Base-by-base conservation (phyloP, 495 filamentous ascomycete species). In the Viridothelium virens region DNA sequence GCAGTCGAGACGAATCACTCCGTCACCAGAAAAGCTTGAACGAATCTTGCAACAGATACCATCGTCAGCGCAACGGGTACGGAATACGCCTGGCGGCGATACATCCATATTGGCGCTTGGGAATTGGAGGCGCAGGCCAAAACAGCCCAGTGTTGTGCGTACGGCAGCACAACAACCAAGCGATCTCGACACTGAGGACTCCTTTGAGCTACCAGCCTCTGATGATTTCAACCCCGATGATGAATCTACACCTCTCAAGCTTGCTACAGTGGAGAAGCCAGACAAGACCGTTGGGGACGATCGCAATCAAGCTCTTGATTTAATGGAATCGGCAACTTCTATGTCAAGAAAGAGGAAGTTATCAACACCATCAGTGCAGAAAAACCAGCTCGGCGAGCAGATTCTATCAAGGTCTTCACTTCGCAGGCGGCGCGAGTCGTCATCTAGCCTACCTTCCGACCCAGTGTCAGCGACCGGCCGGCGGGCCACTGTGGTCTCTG, bases 91-190 rank as follows among this genome's bases (percentile, higher is more conserved):
- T 61, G 81, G 79, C 2, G 80, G 81, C 59, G 84, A 87, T 46
- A 85, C 71, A 37, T 85, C 84, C 5, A 74, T 87, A 74, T 70
- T 79, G 38, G 73, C 70, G 16, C 66, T 80, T 25, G 73, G 71
- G 46, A 88, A 87, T 69, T 89, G 89, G 74, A 86, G 83, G 66
- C 78, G 84, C 44, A 78, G 87, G 66, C 79, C 86, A 16, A 79
- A 87, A 74, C 86, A 90, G 72, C 83, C 85, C 5, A 90, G 87
- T 72, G 83, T 91, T 64, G 75, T 91, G 14, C 82, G 84, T 18
- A 85, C 86, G 78, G 82, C 53, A 59, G 18, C 85, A 69, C 83
- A 85, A 64, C 74, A 75, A 65, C 70, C 67, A 4, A 61, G 47
- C 37, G 31, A 67, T 38, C 62, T 63, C 3, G 67, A 66, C 3